Evolutionary conservation across 768 basidiomycete genomes (phyloP).

Genomic region (Trametopsis cervina): DNA sequence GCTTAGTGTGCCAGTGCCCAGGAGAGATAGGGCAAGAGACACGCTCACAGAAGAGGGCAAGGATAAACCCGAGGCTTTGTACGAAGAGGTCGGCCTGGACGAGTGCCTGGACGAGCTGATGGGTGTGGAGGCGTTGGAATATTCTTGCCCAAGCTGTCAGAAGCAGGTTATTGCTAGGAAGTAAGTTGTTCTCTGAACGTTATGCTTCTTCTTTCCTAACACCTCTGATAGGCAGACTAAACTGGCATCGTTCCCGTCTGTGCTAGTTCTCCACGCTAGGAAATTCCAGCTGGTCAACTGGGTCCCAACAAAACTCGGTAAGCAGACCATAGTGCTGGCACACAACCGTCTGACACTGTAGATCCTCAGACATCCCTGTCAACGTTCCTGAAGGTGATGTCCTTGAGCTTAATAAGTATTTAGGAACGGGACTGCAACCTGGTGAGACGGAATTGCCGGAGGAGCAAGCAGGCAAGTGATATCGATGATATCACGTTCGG

Average conservation of each 20-base stretch:
- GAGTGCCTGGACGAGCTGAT: slow-evolving; percentile 56
- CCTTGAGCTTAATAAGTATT: slow-evolving; percentile 55
- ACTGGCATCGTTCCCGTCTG: slow-evolving; percentile 84
- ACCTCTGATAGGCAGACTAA: slow-evolving; percentile 47
- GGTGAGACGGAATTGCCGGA: slow-evolving; percentile 8
- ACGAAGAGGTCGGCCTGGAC: slow-evolving; percentile 52
- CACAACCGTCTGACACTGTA: no score
- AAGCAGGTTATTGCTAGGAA: slow-evolving; percentile 65
- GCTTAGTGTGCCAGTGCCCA: slow-evolving; percentile 77
- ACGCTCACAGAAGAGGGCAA: slow-evolving; percentile 43
- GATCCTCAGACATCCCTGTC: slow-evolving; percentile 74
- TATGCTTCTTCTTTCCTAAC: not conserved
- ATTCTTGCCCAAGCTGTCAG: slow-evolving; percentile 69
- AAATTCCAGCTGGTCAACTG: slow-evolving; percentile 95
- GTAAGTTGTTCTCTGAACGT: slow-evolving; percentile 34
- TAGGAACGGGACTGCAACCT: slow-evolving; percentile 62
- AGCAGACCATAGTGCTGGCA: no score
- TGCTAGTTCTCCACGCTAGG: slow-evolving; percentile 83
- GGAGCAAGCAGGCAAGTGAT: slow-evolving; percentile 23
- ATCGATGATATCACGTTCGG: slow-evolving; percentile 24
- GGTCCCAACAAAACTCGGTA: slow-evolving; percentile 93
- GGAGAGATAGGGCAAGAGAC: slow-evolving; percentile 44
- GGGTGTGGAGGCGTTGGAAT: slow-evolving; percentile 65
- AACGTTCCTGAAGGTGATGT: slow-evolving; percentile 51
- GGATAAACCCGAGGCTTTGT: slow-evolving; percentile 30